Conservation (phyloP, 164 flowering plant genomes). For the Buxus sempervirens region DNA sequence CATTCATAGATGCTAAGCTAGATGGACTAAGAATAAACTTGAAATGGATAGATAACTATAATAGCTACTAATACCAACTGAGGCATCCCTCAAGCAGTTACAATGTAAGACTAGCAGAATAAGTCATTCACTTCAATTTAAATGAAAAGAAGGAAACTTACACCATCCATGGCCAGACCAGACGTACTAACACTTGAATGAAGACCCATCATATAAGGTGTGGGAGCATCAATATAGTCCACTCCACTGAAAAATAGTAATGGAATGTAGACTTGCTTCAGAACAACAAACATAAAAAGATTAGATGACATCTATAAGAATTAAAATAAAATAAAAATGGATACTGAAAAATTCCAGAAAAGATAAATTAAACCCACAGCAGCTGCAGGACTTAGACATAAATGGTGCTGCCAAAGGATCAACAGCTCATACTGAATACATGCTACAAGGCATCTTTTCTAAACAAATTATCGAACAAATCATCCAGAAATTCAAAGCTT, state of each 20-base stretch:
- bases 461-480: background rate
- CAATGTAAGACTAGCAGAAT: background rate
- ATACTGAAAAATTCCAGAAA: background rate
- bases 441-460: background rate
- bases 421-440: background rate
- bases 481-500: slow-evolving; percentile 10
- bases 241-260: slow-evolving; percentile 99
- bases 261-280: slow-evolving; percentile 99
- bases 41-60: background rate
- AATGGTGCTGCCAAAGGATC: background rate
- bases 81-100: background rate
- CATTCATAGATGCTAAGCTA: background rate
- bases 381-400: background rate
- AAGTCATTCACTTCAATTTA: background rate
- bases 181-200: slow-evolving; percentile 96
- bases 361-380: background rate
- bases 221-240: slow-evolving; percentile 98
- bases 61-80: background rate
- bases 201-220: slow-evolving; percentile 99
- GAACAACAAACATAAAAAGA: slow-evolving; percentile 43
- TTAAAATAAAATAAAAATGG: slow-evolving; percentile 7
- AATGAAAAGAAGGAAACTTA: slow-evolving; percentile 41
- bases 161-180: slow-evolving; percentile 90
- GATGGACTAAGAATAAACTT: background rate
- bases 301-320: slow-evolving; percentile 28